Base-by-base conservation (phyloP, 768 basidiomycete species). In the Serendipita sp. region DNA sequence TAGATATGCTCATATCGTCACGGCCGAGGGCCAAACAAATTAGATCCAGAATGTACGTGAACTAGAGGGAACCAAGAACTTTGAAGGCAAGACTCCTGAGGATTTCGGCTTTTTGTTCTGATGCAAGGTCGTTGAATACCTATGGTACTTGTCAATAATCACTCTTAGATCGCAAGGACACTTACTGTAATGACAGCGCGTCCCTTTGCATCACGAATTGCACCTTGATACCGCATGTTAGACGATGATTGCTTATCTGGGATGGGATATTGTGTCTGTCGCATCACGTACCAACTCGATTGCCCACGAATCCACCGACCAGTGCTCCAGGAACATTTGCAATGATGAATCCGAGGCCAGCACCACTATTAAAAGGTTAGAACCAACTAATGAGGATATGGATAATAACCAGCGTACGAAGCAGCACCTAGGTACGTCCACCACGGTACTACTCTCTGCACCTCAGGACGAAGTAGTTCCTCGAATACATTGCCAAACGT, bases 401-500 rank as follows among this genome's bases (percentile, higher is more conserved):
- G 30, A 38, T 69, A 74, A 76, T 28, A 72, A 74, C 62, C 77
- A 60, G 65, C 81, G 35, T 65, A 58, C 28, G 10, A 63, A 36
- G 80, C 76, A 15, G 85, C 78, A 44, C 89, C 88, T 0, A 86
- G 64, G 75, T 82, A 90, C 62, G 83, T 76, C 89, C 89, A 91
- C 82, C 83, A 85, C 1, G 84, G 85, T 0, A 78, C 78, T 68
- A 79, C 79, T 1, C 83, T 78, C 67, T 89, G 80, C 16, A 92
- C 87, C 72, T 92, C 90, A 5, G 90, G 90, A 2, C 88, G 83
- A 48, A 92, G 76, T 32, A 92, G 76, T 77, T 95, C 92, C 67
- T 94, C 92, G 68, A 95, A 95, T 3, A 89, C 91, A 71, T 94
- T 86, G 2, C 86, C 85, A 71, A 95, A 96, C 5, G 93, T 83